Evolutionary conservation across 495 filamentous ascomycete species (phyloP).

Genomic region (Lasiosphaeris hirsuta): DNA sequence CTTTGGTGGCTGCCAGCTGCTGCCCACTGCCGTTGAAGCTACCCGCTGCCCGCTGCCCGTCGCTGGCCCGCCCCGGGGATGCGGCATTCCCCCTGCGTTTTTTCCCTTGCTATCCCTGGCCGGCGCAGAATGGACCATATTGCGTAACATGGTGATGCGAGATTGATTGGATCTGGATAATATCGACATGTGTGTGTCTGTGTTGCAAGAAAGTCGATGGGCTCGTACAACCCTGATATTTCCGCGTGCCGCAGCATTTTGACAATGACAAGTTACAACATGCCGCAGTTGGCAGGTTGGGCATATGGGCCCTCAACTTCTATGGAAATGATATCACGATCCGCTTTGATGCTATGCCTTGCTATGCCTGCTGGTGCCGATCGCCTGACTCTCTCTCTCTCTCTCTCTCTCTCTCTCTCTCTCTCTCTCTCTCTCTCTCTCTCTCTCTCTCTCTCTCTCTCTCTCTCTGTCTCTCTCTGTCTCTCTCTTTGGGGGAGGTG

Average conservation of each 20-base stretch:
- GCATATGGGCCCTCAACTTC: not conserved
- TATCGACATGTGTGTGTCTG: constrained; percentile 1
- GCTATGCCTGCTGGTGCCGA: constrained; percentile 2
- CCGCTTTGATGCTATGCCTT: not conserved
- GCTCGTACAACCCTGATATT: not conserved
- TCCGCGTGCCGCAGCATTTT: not conserved
- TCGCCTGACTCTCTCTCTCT: constrained; percentile 2
- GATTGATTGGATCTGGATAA: constrained; percentile 29
- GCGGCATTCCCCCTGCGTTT: constrained; percentile 7
- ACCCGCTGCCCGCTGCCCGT: no score
- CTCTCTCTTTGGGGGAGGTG: constrained; percentile 1
- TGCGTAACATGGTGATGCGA: constrained; percentile 24
- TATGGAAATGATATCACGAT: not conserved
- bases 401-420: no score
- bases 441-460: no score
- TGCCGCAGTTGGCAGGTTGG: not conserved
- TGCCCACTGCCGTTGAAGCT: no score
- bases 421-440: no score
- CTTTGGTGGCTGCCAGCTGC: no score
- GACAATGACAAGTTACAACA: not conserved
- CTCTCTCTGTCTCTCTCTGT: no score
- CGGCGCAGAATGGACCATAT: no score
- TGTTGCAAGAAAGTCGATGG: constrained; percentile 1
- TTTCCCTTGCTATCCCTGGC: not conserved
- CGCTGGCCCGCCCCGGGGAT: no score